phyloP scores from a whole-genome alignment of 495 filamentous ascomycete genomes.

The Astrothelium macrocarpum region DNA sequence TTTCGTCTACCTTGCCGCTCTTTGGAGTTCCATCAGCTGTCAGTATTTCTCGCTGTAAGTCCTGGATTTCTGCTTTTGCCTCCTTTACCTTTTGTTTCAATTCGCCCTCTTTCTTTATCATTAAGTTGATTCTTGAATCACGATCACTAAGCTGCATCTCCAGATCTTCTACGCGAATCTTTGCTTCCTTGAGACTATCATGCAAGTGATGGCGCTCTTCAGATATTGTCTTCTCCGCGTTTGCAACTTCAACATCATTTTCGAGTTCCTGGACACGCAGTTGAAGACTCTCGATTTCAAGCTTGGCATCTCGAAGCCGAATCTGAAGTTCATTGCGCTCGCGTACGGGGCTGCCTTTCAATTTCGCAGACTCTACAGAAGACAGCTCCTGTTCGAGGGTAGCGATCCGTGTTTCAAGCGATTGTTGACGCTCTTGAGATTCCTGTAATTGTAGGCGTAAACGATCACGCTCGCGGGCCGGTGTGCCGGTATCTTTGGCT shows the following conservation, averaged over 20 bases:
- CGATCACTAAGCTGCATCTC: conserved; percentile 46
- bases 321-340: conserved; percentile 26
- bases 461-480: conserved; percentile 18
- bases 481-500: conserved; percentile 20
- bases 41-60: conserved; percentile 14
- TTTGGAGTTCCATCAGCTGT: conserved; percentile 14
- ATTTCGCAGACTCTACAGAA: conserved; percentile 17
- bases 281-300: conserved; percentile 20
- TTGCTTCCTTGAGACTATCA: conserved; percentile 55
- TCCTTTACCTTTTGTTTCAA: conserved; percentile 26
- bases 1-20: neutral
- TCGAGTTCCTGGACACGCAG: conserved; percentile 28
- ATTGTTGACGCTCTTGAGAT: conserved; percentile 11
- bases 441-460: conserved; percentile 15
- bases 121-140: conserved; percentile 17
- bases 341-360: conserved; percentile 13
- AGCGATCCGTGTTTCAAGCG: conserved; percentile 21
- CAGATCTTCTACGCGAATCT: conserved; percentile 55
- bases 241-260: conserved; percentile 28
- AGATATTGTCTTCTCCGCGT: conserved; percentile 36
- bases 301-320: conserved; percentile 26
- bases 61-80: conserved; percentile 20
- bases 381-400: conserved; percentile 29
- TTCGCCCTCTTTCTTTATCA: conserved; percentile 34
- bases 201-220: conserved; percentile 59